Conservation (phyloP, 2,329 filamentous ascomycete genomes). For the Zasmidium cellare region DNA sequence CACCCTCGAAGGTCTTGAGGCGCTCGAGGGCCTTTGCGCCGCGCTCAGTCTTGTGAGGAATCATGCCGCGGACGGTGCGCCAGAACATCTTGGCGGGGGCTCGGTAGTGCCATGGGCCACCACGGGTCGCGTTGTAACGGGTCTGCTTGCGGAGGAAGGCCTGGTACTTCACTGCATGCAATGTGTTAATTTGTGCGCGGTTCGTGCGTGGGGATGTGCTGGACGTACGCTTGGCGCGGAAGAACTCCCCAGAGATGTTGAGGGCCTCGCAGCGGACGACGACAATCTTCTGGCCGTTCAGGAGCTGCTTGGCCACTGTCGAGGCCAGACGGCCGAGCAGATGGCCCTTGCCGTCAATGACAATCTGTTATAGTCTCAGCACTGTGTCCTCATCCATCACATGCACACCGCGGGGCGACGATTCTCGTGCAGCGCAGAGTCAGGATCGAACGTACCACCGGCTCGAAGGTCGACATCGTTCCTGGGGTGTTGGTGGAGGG, state of each 20-base stretch:
- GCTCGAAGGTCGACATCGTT: slow-evolving; percentile 68
- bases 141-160: slow-evolving; percentile 99
- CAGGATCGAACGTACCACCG: slow-evolving; percentile 56
- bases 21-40: slow-evolving; percentile 95
- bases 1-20: slow-evolving; percentile 99
- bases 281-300: slow-evolving; percentile 99
- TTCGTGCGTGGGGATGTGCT: slow-evolving; percentile 11
- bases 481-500: slow-evolving; percentile 16
- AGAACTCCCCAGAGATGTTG: slow-evolving; percentile 99
- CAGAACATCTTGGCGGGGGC: slow-evolving; percentile 99
- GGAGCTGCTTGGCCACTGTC: slow-evolving; percentile 98
- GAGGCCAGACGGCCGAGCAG: slow-evolving; percentile 98
- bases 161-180: slow-evolving; percentile 92
- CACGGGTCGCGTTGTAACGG: slow-evolving; percentile 98
- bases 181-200: slow-evolving; percentile 11
- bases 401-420: background rate
- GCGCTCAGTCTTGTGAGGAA: slow-evolving; percentile 99
- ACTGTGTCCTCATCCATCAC: slow-evolving; percentile 5
- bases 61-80: slow-evolving; percentile 99
- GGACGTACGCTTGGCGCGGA: slow-evolving; percentile 98
- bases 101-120: slow-evolving; percentile 99
- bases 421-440: slow-evolving; percentile 5
- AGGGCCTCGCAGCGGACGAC: slow-evolving; percentile 97
- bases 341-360: slow-evolving; percentile 99
- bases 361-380: slow-evolving; percentile 62